Evolutionary conservation across 1,284 basidiomycete genomes (phyloP).

Genomic region (Ganoderma meredithae): DNA sequence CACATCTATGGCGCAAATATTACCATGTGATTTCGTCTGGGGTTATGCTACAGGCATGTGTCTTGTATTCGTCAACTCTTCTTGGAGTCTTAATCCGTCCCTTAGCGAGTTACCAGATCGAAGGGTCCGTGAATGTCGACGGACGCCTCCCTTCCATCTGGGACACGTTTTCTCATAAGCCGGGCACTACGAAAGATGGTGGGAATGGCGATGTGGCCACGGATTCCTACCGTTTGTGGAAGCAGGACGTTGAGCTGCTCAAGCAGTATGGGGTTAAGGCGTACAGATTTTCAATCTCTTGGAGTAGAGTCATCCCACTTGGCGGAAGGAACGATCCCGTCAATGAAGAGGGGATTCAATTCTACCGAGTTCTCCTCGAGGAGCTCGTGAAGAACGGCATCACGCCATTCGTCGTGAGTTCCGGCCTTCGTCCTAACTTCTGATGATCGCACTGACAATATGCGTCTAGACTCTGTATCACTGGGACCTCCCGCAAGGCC

Average conservation of each 20-base stretch:
- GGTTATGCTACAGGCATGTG: conserved; percentile 40
- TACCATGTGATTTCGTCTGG: conserved; percentile 41
- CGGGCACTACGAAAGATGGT: conserved; percentile 71
- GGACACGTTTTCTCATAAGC: conserved; percentile 74
- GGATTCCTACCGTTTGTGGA: conserved; percentile 73
- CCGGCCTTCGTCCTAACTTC: neutral
- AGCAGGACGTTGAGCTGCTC: conserved; percentile 72
- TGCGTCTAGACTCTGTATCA: conserved; percentile 71
- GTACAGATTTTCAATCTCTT: conserved; percentile 71
- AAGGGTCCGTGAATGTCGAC: conserved; percentile 63
- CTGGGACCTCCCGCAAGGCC: conserved; percentile 78
- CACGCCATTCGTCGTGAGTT: conserved; percentile 69
- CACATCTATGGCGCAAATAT: conserved; percentile 26
- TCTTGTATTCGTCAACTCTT: neutral
- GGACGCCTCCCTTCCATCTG: conserved; percentile 73
- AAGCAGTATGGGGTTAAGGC: conserved; percentile 48
- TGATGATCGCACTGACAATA: neutral
- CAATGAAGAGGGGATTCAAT: conserved; percentile 70
- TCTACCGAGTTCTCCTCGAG: conserved; percentile 70
- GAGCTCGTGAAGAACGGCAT: conserved; percentile 68
- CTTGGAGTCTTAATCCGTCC: neutral
- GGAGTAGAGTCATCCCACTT: conserved; percentile 77
- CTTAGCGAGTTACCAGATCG: conserved; percentile 59
- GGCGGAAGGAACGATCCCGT: conserved; percentile 73
- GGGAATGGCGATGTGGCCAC: conserved; percentile 72